These are phyloP conservation scores for Claviceps sorghi DNA, from an alignment of 2,329 filamentous ascomycete species.

Conservation along the genomic window DNA sequence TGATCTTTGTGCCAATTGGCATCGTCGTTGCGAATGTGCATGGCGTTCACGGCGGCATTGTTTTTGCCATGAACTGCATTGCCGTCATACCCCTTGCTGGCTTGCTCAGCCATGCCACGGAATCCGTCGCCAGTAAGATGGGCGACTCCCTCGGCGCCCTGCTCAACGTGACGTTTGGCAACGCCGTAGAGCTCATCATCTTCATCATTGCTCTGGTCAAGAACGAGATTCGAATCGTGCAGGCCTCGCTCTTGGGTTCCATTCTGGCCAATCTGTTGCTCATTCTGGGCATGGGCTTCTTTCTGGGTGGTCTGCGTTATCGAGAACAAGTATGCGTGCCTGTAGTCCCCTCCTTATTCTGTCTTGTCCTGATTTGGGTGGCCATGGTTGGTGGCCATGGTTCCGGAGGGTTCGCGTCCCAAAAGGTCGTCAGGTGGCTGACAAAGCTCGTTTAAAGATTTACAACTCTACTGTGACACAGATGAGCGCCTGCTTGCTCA, in stretches of 20 bases:
- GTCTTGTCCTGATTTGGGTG: no score
- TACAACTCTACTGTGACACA: slow-evolving; percentile 94
- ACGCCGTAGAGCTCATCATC: slow-evolving; percentile 67
- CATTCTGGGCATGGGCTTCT: slow-evolving; percentile 84
- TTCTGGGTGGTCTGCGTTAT: slow-evolving; percentile 71
- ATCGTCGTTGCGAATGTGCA: slow-evolving; percentile 47
- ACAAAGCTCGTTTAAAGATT: slow-evolving; percentile 42
- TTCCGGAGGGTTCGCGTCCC: no score
- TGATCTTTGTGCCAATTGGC: slow-evolving; percentile 66
- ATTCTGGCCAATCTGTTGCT: slow-evolving; percentile 79
- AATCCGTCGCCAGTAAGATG: slow-evolving; percentile 57
- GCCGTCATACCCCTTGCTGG: slow-evolving; percentile 64
- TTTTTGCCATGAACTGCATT: slow-evolving; percentile 62
- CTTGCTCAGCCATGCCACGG: slow-evolving; percentile 57
- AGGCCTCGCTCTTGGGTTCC: slow-evolving; percentile 77
- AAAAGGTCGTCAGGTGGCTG: no score
- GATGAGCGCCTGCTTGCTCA: slow-evolving; percentile 88
- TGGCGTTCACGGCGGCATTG: slow-evolving; percentile 40
- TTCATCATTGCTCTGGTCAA: slow-evolving; percentile 25
- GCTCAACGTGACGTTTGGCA: slow-evolving; percentile 65
- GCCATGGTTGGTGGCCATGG: no score
- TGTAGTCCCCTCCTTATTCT: no score
- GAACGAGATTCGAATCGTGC: slow-evolving; percentile 79
- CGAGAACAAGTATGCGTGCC: slow-evolving; percentile 55
- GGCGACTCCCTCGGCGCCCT: slow-evolving; percentile 60